Percentiles rank a stretch among this genome's conserved stretches.
phyloP scores from a whole-genome alignment of 352 stramenopile species.

The Halophytophthora polymorphica region DNA sequence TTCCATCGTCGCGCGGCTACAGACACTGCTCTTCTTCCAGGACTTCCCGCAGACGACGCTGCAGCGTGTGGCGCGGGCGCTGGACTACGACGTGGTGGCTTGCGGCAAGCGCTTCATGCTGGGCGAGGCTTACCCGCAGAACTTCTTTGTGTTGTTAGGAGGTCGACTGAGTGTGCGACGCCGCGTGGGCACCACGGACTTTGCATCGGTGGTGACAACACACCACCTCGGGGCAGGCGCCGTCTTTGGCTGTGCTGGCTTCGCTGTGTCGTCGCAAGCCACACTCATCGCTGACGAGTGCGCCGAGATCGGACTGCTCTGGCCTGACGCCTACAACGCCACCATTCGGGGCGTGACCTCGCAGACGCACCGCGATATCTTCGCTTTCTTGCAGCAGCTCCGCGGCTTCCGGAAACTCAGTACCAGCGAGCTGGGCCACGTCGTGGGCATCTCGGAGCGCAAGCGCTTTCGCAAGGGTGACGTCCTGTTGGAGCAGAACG shows the following conservation, averaged over 20 bases:
- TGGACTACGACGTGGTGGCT: constrained; percentile 72
- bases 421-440: constrained; percentile 59
- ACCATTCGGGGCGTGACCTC: constrained; percentile 59
- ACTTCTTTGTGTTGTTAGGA: constrained; percentile 64
- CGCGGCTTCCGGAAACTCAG: constrained; percentile 59
- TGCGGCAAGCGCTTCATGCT: constrained; percentile 59
- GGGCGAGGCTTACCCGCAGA: constrained; percentile 53
- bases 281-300: constrained; percentile 64
- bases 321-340: constrained; percentile 48
- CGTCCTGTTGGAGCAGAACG: constrained; percentile 58
- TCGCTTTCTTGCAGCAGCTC: constrained; percentile 63
- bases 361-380: constrained; percentile 60
- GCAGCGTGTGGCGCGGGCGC: constrained; percentile 29
- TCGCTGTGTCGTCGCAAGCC: constrained; percentile 39
- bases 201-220: constrained; percentile 58
- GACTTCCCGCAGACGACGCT: constrained; percentile 52
- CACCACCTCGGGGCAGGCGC: constrained; percentile 56
- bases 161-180: constrained; percentile 56
- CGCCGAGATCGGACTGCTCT: constrained; percentile 65
- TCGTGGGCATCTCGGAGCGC: constrained; percentile 73
- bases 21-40: constrained; percentile 64
- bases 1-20: constrained; percentile 45
- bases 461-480: constrained; percentile 67
- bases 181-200: constrained; percentile 47
- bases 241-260: constrained; percentile 59